phyloP scores from a whole-genome alignment of 2,329 filamentous ascomycete genomes.

The Stachybotrys chartarum region DNA sequence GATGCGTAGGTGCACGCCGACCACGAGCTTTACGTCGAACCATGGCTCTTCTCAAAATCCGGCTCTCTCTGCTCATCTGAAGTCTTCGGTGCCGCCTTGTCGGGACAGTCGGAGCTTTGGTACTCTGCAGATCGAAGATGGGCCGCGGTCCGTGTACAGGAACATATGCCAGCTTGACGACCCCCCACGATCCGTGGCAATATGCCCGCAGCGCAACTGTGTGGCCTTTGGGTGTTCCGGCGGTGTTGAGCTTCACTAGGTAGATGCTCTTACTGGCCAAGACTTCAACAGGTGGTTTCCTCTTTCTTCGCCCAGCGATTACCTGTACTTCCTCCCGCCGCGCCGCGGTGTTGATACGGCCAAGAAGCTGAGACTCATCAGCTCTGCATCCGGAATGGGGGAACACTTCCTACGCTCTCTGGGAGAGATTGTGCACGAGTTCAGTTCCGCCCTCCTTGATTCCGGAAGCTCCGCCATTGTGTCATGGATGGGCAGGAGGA shows the following conservation, averaged over 20 bases:
- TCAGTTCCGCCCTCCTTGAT: slow-evolving; percentile 13
- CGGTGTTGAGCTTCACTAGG: slow-evolving; percentile 57
- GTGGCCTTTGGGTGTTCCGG: slow-evolving; percentile 58
- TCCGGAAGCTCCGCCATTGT: slow-evolving; percentile 11
- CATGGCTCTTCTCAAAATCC: not conserved
- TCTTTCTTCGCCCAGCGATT: slow-evolving; percentile 44
- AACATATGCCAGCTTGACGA: slow-evolving; percentile 54
- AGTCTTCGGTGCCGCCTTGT: not conserved
- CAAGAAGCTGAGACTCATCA: slow-evolving; percentile 55
- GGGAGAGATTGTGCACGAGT: slow-evolving; percentile 2
- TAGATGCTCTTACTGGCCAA: slow-evolving; percentile 36
- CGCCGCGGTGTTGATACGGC: slow-evolving; percentile 39
- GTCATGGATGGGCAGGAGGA: slow-evolving; percentile 8
- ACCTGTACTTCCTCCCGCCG: slow-evolving; percentile 53
- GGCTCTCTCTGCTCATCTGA: not conserved
- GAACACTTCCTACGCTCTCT: slow-evolving; percentile 7
- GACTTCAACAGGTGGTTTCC: slow-evolving; percentile 49
- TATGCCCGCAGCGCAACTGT: slow-evolving; percentile 57
- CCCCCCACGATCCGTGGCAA: slow-evolving; percentile 56
- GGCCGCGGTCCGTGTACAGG: slow-evolving; percentile 24
- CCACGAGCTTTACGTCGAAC: not conserved
- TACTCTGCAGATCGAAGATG: slow-evolving; percentile 22
- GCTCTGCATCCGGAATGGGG: slow-evolving; percentile 40
- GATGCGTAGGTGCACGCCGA: slow-evolving; percentile 3
- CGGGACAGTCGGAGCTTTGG: not conserved